Base-by-base conservation (phyloP, 257 asterid genomes). In the Solanum pimpinellifolium region DNA sequence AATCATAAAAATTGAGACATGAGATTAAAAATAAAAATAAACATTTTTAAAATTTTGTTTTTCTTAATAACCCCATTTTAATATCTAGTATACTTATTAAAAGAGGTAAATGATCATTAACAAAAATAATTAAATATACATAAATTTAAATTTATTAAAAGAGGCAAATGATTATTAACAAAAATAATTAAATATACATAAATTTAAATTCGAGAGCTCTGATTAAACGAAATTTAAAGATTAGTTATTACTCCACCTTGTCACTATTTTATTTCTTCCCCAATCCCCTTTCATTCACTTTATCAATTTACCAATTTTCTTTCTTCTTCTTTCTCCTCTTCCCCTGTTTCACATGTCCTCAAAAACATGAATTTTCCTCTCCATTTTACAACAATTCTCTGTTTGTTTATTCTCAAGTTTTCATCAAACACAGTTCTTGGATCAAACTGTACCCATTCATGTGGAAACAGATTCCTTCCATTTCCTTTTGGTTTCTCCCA, bases 401-500 rank as follows among this genome's bases (percentile, higher is more conserved):
- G 20, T 84, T 70, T 84, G 78, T 15, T 42, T 1, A 27, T 66
- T 5, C 6, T n/a, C 14, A 21, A 39, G 16, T 87, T 82, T 62
- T 87, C 46, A 46, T 89, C 91, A 78, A 83, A 52, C 37, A 52
- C 27, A 14, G 83, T 37, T 23, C 41, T 35, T 66, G 76, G 87
- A 21, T 86, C 92, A 9, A 11, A n/a, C 8, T 96, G 98, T 90
- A 87, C 88, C 16, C 93, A 85, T 68, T 83, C 93, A 27, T 96
- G 99, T 87, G 98, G 97, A 46, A 83, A 70, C 20, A 80, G 25
- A 6, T 2, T 41, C 7, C 90, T 96, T 85, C 93, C 90, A 0
- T 95, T 88, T 87, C 94, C 98, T 0, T 96, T 96, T 87, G 99
- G 99, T 78, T 95, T 95, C 89, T 95, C 99, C 7, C 11, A 89